Conservation (phyloP, 441 rosid species). For the Euphorbia celastroides region DNA sequence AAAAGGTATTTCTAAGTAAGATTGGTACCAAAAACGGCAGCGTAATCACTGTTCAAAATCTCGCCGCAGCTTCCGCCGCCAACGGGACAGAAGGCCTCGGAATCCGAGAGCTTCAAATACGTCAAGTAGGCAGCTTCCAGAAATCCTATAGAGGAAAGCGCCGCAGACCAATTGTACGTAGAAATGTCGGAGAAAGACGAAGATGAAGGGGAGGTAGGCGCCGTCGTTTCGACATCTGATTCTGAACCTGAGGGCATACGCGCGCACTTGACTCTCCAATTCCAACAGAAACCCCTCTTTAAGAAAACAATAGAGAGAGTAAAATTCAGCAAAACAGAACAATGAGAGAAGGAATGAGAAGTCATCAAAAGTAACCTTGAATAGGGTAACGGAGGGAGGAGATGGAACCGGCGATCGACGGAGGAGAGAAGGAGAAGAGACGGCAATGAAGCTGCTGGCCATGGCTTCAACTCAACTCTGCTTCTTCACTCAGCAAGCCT, state of each 20-base stretch:
- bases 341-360: not conserved
- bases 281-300: slow-evolving; percentile 30
- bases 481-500: slow-evolving; percentile 1
- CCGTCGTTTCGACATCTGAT: slow-evolving; percentile 24
- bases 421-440: slow-evolving; percentile 31
- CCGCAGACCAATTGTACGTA: slow-evolving; percentile 56
- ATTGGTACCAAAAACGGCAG: slow-evolving; percentile 74
- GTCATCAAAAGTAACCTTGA: slow-evolving; percentile 31
- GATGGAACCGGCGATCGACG: slow-evolving; percentile 16
- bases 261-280: slow-evolving; percentile 43
- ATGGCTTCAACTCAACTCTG: slow-evolving; percentile 17
- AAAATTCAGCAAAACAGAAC: not conserved
- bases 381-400: slow-evolving; percentile 20
- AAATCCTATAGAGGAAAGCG: slow-evolving; percentile 61
- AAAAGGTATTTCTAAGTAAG: too few relatives aligned
- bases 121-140: slow-evolving; percentile 78
- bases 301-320: slow-evolving; percentile 9
- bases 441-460: slow-evolving; percentile 35
- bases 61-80: slow-evolving; percentile 63
- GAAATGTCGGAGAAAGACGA: slow-evolving; percentile 29
- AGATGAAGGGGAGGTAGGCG: slow-evolving; percentile 21
- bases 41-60: slow-evolving; percentile 74
- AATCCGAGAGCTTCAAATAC: slow-evolving; percentile 74
- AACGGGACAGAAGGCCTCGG: slow-evolving; percentile 74
- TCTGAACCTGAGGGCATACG: slow-evolving; percentile 43